Conservation (phyloP, 257 asterid genomes). For the Nicotiana obtusifolia region DNA sequence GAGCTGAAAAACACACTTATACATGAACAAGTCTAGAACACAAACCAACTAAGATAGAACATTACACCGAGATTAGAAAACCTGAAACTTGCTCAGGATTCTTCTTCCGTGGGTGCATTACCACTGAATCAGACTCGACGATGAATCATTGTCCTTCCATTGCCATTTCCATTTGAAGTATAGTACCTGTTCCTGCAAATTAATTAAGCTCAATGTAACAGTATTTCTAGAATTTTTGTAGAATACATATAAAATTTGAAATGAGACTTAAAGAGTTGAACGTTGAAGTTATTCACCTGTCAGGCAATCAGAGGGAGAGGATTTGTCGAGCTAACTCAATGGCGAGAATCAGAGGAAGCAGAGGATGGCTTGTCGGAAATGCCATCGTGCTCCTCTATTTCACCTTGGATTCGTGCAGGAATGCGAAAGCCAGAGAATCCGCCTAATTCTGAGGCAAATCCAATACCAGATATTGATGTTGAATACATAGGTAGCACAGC, state of each 20-base stretch:
- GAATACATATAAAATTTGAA: background rate
- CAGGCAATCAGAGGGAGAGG: conserved; percentile 15
- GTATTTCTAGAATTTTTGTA: background rate
- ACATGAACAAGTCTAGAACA: conserved; percentile 14
- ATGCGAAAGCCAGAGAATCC: conserved; percentile 74
- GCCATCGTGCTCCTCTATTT: conserved; percentile 97
- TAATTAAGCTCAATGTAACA: conserved; percentile 19
- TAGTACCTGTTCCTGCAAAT: conserved; percentile 24
- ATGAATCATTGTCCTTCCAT: conserved; percentile 24
- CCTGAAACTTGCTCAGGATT: conserved; percentile 49
- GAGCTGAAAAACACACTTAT: conserved; percentile 39
- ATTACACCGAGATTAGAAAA: conserved; percentile 27
- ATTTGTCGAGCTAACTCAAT: conserved; percentile 36
- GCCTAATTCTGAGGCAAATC: conserved; percentile 62
- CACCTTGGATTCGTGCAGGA: conserved; percentile 97
- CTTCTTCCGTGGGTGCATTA: conserved; percentile 33
- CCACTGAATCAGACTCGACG: conserved; percentile 32
- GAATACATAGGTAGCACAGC: conserved; percentile 50
- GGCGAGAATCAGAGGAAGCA: conserved; percentile 98
- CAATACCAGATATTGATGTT: conserved; percentile 41
- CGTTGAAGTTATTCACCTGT: conserved; percentile 24
- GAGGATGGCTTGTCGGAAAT: conserved; percentile 89
- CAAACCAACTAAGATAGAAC: background rate
- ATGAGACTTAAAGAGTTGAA: background rate
- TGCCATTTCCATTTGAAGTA: conserved; percentile 12